A percentile compares a stretch with the other conserved stretches of the same genome.
Conservation (phyloP, 129 eudicot genomes). For the Ambrosia artemisiifolia region DNA sequence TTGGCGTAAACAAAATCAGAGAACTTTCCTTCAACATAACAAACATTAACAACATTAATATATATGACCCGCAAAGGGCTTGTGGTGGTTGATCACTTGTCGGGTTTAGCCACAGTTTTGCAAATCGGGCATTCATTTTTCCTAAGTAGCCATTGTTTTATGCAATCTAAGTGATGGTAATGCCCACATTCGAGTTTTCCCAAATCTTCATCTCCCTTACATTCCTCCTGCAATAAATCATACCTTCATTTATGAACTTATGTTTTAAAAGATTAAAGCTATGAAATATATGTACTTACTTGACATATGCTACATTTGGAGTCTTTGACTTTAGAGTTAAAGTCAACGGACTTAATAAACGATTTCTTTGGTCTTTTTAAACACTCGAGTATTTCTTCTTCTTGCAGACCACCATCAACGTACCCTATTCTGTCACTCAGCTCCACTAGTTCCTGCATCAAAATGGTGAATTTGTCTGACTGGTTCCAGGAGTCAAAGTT, state of each 20-base stretch:
- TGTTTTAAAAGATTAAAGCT: not conserved
- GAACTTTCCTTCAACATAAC: not conserved
- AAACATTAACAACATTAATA: not conserved
- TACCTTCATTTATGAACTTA: not conserved
- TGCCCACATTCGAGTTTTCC: conserved; percentile 49
- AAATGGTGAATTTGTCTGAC: conserved; percentile 11
- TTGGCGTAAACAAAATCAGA: not conserved
- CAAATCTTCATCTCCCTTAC: conserved; percentile 38
- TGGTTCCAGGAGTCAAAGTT: not conserved
- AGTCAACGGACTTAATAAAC: conserved; percentile 30
- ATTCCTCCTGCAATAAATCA: conserved; percentile 30
- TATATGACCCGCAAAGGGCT: not conserved
- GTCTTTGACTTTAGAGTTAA: conserved; percentile 27
- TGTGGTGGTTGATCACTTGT: conserved; percentile 12
- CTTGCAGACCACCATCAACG: conserved; percentile 36
- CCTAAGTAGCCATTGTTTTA: conserved; percentile 45
- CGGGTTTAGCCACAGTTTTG: conserved; percentile 31
- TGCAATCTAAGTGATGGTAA: conserved; percentile 48
- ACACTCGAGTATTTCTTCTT: conserved; percentile 37
- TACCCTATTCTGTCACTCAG: conserved; percentile 46
- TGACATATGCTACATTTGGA: conserved; percentile 52
- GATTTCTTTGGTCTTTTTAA: conserved; percentile 34
- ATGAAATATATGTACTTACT: conserved; percentile 28
- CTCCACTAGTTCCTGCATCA: conserved; percentile 41
- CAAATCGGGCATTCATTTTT: conserved; percentile 48